phyloP scores from a whole-genome alignment of 1,139 yeast genomes.

The Zygoascus hellenicus region DNA sequence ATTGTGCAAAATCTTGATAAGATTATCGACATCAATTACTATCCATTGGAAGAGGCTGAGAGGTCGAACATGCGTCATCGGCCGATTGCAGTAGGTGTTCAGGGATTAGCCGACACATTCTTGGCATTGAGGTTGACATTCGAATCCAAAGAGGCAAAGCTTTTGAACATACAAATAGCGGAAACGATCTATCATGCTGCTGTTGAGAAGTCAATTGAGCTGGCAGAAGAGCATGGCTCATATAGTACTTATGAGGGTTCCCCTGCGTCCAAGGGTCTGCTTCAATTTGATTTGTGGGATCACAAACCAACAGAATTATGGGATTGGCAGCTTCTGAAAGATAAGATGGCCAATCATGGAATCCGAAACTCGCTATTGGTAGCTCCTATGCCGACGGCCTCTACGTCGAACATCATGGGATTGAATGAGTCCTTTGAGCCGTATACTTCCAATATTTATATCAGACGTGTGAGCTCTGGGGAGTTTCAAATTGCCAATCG shows the following conservation, averaged over 20 bases:
- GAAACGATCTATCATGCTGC: conserved; percentile 83
- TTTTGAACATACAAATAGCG: conserved; percentile 60
- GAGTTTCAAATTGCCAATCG: conserved; percentile 75
- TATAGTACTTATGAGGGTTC: conserved; percentile 60
- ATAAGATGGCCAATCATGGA: conserved; percentile 48
- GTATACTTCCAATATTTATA: conserved; percentile 69
- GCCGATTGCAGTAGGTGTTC: conserved; percentile 76
- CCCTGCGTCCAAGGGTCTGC: conserved; percentile 61
- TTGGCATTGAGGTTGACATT: conserved; percentile 60
- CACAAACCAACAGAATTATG: conserved; percentile 52
- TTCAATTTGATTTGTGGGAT: conserved; percentile 71
- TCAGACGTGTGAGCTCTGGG: conserved; percentile 71
- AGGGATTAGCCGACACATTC: conserved; percentile 72
- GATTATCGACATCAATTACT: conserved; percentile 61
- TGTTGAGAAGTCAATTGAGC: conserved; percentile 62
- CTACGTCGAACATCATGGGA: conserved; percentile 76
- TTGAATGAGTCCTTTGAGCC: conserved; percentile 80
- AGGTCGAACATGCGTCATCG: conserved; percentile 59
- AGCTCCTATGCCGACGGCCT: conserved; percentile 89
- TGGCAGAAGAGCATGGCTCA: conserved; percentile 53
- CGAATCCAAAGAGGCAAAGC: conserved; percentile 55
- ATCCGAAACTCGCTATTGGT: conserved; percentile 66
- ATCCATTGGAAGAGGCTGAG: conserved; percentile 59
- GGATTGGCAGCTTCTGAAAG: conserved; percentile 60
- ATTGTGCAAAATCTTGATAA: conserved; percentile 58